Conservation (phyloP, 2,329 filamentous ascomycete species). For the Scedosporium aurantiacum region DNA sequence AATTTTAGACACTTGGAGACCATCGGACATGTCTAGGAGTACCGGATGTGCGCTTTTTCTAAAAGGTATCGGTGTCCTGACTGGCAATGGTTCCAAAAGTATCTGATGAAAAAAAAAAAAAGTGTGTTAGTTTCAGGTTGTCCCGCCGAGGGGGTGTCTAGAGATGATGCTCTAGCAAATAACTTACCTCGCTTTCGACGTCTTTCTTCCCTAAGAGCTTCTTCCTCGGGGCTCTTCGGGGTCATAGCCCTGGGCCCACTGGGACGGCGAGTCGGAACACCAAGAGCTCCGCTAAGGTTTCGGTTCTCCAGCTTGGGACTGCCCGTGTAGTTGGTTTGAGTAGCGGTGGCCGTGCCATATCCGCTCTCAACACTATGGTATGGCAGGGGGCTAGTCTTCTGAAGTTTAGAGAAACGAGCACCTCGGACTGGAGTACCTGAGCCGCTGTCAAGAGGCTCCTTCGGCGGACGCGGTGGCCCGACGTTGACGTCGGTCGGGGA, state of each 20-base stretch:
- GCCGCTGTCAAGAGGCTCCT: constrained; percentile 44
- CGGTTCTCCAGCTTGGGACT: constrained; percentile 47
- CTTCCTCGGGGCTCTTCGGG: constrained; percentile 39
- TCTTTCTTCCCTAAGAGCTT: constrained; percentile 33
- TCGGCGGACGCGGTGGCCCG: constrained; percentile 48
- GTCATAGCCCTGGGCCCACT: constrained; percentile 53
- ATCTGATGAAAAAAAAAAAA: not conserved
- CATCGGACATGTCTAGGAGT: not conserved
- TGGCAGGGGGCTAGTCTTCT: constrained; percentile 44
- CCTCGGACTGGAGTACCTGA: constrained; percentile 34
- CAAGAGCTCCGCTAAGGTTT: constrained; percentile 43
- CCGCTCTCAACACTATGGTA: constrained; percentile 44
- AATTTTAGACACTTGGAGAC: not conserved
- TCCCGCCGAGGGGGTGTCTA: not conserved
- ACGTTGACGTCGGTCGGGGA: constrained; percentile 28
- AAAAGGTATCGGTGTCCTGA: constrained; percentile 45
- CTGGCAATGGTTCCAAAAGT: constrained; percentile 39
- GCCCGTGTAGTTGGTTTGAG: constrained; percentile 35
- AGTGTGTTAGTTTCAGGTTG: not conserved
- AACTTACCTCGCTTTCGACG: constrained; percentile 46
- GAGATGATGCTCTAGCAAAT: not conserved
- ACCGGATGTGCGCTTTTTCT: constrained; percentile 13
- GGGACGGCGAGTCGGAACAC: constrained; percentile 40
- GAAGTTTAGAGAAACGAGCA: constrained; percentile 37
- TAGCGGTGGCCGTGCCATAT: constrained; percentile 37